Conservation (phyloP, 352 stramenopile species). For the Blastocystis sp. region DNA sequence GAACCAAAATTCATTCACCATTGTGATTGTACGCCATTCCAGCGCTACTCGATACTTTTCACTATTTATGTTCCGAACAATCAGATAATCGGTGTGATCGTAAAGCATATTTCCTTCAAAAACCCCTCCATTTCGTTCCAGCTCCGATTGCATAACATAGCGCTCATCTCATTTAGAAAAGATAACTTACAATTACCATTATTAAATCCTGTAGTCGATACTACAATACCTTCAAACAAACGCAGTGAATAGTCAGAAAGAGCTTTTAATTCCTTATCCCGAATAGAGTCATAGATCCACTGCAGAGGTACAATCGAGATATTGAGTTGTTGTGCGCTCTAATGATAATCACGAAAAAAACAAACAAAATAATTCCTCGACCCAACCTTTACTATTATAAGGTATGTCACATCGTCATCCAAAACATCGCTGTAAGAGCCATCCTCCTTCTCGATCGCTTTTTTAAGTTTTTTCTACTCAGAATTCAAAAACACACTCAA, state of each 20-base stretch:
- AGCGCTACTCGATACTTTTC: constrained; percentile 11
- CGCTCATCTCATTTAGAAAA: not conserved
- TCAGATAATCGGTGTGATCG: constrained; percentile 51
- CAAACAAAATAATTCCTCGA: constrained; percentile 1
- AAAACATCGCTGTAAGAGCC: not conserved
- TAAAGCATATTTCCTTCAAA: constrained; percentile 21
- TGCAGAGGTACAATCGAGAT: not conserved
- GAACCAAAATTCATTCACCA: constrained; percentile 49
- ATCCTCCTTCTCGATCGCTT: not conserved
- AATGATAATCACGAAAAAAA: not conserved
- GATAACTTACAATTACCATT: not conserved
- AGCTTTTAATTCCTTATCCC: not conserved
- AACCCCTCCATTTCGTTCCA: constrained; percentile 6
- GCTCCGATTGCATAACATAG: constrained; percentile 10
- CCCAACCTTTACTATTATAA: constrained; percentile 1
- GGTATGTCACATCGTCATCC: not conserved
- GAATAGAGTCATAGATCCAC: constrained; percentile 16
- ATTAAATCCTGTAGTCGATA: constrained; percentile 48
- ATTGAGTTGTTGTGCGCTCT: not conserved
- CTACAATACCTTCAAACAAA: constrained; percentile 52
- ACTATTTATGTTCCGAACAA: constrained; percentile 18
- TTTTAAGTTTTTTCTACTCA: not conserved
- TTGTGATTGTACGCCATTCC: not conserved
- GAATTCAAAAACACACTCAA: not conserved
- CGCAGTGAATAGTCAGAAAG: not conserved